Base-by-base conservation (phyloP, 495 filamentous ascomycete genomes). In the Xylaria intraflava region DNA sequence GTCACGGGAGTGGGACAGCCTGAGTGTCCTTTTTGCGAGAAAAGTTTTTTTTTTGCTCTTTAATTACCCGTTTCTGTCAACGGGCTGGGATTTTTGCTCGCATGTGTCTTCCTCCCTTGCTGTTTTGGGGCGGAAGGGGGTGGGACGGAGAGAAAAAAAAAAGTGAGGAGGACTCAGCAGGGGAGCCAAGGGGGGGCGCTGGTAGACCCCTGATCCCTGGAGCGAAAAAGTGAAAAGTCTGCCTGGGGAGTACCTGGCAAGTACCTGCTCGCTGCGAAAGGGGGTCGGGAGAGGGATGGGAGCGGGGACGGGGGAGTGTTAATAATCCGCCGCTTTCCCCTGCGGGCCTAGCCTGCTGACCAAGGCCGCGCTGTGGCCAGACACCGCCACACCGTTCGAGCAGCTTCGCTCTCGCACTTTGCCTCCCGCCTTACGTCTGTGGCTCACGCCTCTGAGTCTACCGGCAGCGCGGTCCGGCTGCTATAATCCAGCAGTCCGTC, bases 351-450 rank as follows among this genome's bases (percentile, higher is more conserved):
- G 49, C 31, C n/a, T 11, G 4, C 36, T 24, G 42, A 24, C 41
- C 62, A 58, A 55, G 60, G 59, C 62, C 60, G 62, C 65, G 64
- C 60, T 56, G 63, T 65, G n/a, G n/a, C 36, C 23, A 46, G 23
- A 46, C 62, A 58, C 54, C 60, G 59, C 62, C 60, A 64, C 65
- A 66, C 60, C 58, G 63, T 65, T 54, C 56, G 56, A 55, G 38
- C 38, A 56, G 33, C 23, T 57, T 60, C 58, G 17, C 39, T 14
- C 45, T 68, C 65, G 65, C 65, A 68, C 65, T 62, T 64, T 64
- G 65, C 51, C 57, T 16, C 41, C 50, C 43, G 49, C 17, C 11
- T 35, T 44, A 22, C 16, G 14, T 3, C 6, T 29, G 26, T 31
- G 24, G 52, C 56, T 56, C 35, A 52, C 38, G 60, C 57, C 51